phyloP scores from a whole-genome alignment of 2,329 filamentous ascomycete genomes.

The Fusarium sambucinum region DNA sequence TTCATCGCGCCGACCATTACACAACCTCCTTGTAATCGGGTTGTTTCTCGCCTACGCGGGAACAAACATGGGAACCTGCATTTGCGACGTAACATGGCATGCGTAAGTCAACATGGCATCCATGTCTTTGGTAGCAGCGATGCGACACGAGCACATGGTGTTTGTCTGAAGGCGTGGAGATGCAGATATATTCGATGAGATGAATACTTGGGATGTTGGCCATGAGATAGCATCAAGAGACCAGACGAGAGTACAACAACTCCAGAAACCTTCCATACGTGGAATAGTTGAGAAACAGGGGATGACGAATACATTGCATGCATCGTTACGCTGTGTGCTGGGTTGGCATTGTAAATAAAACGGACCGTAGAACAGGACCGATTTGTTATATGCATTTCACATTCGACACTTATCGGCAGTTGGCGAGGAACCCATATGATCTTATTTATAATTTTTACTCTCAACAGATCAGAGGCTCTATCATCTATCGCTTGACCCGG shows the following conservation, averaged over 20 bases:
- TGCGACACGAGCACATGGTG: conserved; percentile 22
- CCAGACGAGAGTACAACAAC: conserved; percentile 4
- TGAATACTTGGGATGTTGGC: not conserved
- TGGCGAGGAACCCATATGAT: conserved; percentile 24
- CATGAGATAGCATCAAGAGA: conserved; percentile 7
- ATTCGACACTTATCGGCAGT: not conserved
- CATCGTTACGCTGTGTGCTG: conserved; percentile 1
- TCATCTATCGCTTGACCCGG: conserved; percentile 33
- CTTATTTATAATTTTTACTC: conserved; percentile 31
- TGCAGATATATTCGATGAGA: not conserved
- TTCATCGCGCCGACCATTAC: conserved; percentile 11
- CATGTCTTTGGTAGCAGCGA: conserved; percentile 33
- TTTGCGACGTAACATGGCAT: conserved; percentile 26
- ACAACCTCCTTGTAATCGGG: conserved; percentile 22
- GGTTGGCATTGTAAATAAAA: not conserved
- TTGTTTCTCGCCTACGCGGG: conserved; percentile 28
- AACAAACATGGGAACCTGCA: conserved; percentile 36
- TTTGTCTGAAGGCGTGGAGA: conserved; percentile 1
- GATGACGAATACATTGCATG: not conserved
- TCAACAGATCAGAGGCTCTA: conserved; percentile 37
- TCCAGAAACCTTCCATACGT: not conserved
- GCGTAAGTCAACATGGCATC: conserved; percentile 1
- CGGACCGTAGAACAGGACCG: conserved; percentile 3
- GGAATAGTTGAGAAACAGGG: not conserved
- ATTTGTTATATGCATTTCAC: not conserved